A percentile compares a stretch with the other conserved stretches of the same genome.
Evolutionary conservation across 371 early-diverging fungal species (phyloP).

Genomic region (Syncephalastrum sp.): DNA sequence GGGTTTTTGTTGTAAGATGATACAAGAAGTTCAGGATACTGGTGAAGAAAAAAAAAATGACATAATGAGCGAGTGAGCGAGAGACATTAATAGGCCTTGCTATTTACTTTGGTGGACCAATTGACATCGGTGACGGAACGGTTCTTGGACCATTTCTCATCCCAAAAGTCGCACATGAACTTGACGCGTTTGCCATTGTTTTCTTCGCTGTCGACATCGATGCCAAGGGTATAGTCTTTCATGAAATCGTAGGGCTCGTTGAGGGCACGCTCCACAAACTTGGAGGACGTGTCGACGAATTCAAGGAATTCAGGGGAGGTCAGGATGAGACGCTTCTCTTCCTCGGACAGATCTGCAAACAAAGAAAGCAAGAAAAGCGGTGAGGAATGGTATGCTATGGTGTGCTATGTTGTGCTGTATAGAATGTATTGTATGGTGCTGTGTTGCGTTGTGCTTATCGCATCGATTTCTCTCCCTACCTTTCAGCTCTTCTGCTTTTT

Average conservation of each 20-base stretch:
- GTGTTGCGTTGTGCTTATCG: not conserved
- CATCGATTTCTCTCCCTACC: constrained; percentile 17
- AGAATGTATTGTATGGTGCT: too few species aligned
- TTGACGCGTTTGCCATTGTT: constrained; percentile 71
- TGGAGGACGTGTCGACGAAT: constrained; percentile 88
- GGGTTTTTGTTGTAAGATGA: constrained; percentile 90
- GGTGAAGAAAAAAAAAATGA: not conserved
- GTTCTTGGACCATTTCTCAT: constrained; percentile 80
- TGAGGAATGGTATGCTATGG: too few species aligned
- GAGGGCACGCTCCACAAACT: constrained; percentile 88
- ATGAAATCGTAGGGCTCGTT: constrained; percentile 89
- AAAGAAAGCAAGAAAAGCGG: not conserved
- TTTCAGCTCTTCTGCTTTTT: constrained; percentile 44
- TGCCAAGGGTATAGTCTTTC: constrained; percentile 87
- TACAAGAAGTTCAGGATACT: constrained; percentile 86
- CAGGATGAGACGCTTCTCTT: constrained; percentile 72
- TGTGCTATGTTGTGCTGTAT: too few species aligned
- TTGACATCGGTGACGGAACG: constrained; percentile 87
- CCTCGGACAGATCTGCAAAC: constrained; percentile 74
- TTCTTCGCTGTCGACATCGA: constrained; percentile 64
- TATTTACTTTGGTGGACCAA: constrained; percentile 87
- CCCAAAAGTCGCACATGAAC: constrained; percentile 70
- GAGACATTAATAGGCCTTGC: too few species aligned
- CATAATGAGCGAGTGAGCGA: constrained; percentile 1
- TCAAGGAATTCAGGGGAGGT: constrained; percentile 73